phyloP scores from a whole-genome alignment of 2,329 filamentous ascomycete species.

The Claviceps quebecensis region DNA sequence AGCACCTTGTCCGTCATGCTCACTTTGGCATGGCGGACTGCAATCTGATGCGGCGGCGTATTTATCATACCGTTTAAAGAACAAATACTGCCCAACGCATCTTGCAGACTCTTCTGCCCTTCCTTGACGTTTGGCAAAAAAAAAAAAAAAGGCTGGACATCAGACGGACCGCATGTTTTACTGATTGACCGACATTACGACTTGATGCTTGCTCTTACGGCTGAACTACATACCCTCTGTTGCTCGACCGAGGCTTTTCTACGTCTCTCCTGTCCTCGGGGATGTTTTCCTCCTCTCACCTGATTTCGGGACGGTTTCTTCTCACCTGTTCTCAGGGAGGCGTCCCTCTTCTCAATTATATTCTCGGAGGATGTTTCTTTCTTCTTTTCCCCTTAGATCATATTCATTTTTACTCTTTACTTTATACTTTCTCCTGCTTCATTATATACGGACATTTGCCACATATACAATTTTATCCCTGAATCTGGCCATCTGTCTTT shows the following conservation, averaged over 20 bases:
- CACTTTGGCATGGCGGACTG: constrained; percentile 15
- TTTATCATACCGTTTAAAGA: neutral
- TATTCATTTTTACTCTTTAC: neutral
- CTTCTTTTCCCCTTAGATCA: neutral
- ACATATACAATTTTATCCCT: neutral
- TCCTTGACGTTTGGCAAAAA: constrained; percentile 5
- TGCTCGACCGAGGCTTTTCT: neutral
- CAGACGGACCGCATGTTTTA: constrained; percentile 4
- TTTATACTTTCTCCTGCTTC: neutral
- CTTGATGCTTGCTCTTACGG: constrained; percentile 8
- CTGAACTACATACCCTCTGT: neutral
- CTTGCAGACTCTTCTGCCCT: constrained; percentile 13
- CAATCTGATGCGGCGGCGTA: constrained; percentile 10
- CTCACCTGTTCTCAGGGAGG: neutral
- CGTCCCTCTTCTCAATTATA: neutral
- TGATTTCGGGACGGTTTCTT: neutral
- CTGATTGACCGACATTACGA: constrained; percentile 6
- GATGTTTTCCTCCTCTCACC: neutral
- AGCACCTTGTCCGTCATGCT: constrained; percentile 21
- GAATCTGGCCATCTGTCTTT: constrained; percentile 3
- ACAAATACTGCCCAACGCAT: constrained; percentile 8
- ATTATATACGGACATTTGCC: neutral
- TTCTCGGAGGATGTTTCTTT: neutral
- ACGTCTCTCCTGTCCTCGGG: constrained; percentile 1
- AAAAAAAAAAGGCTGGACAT: constrained; percentile 4